A percentile compares a stretch with the other conserved stretches of the same genome.
Conservation (phyloP, 768 basidiomycete genomes). For the Leccinum subtestaceum region DNA sequence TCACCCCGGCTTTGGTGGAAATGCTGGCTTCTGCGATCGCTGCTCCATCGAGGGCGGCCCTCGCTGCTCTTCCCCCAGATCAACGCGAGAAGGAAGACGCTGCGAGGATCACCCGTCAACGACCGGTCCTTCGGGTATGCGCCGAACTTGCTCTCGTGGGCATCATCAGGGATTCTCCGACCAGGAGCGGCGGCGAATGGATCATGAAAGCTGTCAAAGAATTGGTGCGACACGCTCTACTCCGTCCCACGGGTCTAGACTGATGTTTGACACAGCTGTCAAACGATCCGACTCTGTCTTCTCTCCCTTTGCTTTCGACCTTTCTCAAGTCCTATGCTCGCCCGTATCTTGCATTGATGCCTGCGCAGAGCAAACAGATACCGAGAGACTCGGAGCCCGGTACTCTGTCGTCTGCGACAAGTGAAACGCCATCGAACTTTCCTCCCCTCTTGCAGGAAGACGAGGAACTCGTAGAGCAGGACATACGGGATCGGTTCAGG, state of each 20-base stretch:
- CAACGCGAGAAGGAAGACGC: constrained; percentile 93
- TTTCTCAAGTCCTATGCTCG: constrained; percentile 92
- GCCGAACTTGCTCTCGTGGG: constrained; percentile 89
- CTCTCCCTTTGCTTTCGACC: constrained; percentile 84
- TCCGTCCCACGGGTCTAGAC: constrained; percentile 13
- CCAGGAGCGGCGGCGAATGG: constrained; percentile 78
- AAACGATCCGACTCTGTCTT: constrained; percentile 81
- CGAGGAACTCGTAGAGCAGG: constrained; percentile 79
- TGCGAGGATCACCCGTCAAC: constrained; percentile 72
- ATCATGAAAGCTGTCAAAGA: constrained; percentile 86
- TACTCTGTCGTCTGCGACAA: constrained; percentile 43
- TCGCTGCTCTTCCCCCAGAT: constrained; percentile 61
- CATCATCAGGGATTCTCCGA: constrained; percentile 69
- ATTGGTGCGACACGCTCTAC: constrained; percentile 52
- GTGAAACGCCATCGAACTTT: constrained; percentile 36
- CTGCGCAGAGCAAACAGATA: constrained; percentile 59
- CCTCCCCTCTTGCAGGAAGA: constrained; percentile 47
- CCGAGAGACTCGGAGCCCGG: constrained; percentile 53
- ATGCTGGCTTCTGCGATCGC: constrained; percentile 56
- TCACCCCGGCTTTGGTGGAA: constrained; percentile 69
- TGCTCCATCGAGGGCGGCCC: constrained; percentile 53
- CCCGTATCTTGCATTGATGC: constrained; percentile 79
- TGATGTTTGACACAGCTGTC: constrained; percentile 56
- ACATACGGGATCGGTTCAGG: constrained; percentile 84
- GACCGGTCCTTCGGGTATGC: constrained; percentile 82